Evolutionary conservation across 306 rosid genomes (phyloP).

Genomic region (Cicer yamashitae): DNA sequence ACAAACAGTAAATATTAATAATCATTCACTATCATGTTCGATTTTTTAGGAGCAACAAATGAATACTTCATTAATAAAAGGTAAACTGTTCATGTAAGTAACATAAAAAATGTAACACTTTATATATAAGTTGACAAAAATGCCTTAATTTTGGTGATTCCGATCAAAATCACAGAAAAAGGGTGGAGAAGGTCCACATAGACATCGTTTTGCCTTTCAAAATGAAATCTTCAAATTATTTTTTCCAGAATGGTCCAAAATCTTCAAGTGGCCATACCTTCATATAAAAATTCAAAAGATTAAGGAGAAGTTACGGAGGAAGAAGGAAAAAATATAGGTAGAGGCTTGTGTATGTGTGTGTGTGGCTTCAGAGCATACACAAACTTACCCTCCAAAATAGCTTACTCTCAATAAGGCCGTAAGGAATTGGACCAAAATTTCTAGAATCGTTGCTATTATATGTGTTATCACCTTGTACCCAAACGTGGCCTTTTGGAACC

Average conservation of each 20-base stretch:
- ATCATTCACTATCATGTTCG: not conserved
- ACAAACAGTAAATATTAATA: not conserved
- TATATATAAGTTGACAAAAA: constrained; percentile 19
- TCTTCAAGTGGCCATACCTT: constrained; percentile 66
- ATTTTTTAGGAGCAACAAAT: not conserved
- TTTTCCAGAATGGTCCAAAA: constrained; percentile 67
- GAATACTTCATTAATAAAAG: not conserved
- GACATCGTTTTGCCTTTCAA: not conserved
- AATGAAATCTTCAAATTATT: constrained; percentile 30
- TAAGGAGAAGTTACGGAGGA: not conserved
- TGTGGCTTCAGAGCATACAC: constrained; percentile 16
- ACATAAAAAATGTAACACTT: not conserved
- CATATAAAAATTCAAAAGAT: constrained; percentile 30
- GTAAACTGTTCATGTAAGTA: not conserved
- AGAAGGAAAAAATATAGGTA: not conserved
- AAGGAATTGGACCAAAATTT: constrained; percentile 75
- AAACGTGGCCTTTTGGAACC: constrained; percentile 82
- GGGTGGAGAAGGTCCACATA: not conserved
- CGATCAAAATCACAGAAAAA: not conserved
- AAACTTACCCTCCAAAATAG: constrained; percentile 70
- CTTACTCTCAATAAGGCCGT: constrained; percentile 66
- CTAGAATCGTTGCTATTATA: constrained; percentile 67
- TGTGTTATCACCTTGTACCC: constrained; percentile 81
- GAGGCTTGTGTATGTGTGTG: not conserved
- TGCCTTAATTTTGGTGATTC: not conserved